These are phyloP conservation scores for Tieghemiomyces parasiticus DNA, from an alignment of 192 early-diverging fungal species.

Conservation along the genomic window DNA sequence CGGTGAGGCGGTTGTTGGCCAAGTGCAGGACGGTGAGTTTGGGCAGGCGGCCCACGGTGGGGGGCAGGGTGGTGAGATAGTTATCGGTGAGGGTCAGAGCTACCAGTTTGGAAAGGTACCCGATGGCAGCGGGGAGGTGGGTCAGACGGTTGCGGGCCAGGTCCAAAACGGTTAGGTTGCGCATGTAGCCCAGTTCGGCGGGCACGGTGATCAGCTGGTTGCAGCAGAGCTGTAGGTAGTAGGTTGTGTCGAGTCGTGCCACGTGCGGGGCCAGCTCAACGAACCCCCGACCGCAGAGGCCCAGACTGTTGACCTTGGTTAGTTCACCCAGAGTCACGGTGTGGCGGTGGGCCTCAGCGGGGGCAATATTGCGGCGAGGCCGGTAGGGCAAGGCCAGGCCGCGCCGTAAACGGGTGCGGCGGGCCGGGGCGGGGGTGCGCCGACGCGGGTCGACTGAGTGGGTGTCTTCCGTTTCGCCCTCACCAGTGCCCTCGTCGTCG, in stretches of 20 bases:
- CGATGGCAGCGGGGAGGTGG: slow-evolving; percentile 50
- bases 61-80: slow-evolving; percentile 41
- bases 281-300: slow-evolving; percentile 41
- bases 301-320: slow-evolving; percentile 22
- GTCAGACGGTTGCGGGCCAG: slow-evolving; percentile 48
- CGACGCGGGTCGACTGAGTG: background rate
- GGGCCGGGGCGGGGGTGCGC: slow-evolving; percentile 13
- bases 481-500: too few relatives aligned
- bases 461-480: background rate
- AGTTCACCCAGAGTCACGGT: slow-evolving; percentile 5
- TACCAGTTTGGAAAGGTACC: slow-evolving; percentile 41
- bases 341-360: slow-evolving; percentile 7
- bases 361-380: slow-evolving; percentile 12
- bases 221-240: slow-evolving; percentile 60
- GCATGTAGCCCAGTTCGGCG: slow-evolving; percentile 54
- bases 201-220: slow-evolving; percentile 58
- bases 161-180: slow-evolving; percentile 44
- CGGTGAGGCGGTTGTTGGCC: slow-evolving; percentile 39
- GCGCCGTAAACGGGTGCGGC: slow-evolving; percentile 14
- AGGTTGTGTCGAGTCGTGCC: slow-evolving; percentile 40
- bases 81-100: slow-evolving; percentile 53
- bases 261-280: slow-evolving; percentile 52
- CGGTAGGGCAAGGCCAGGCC: slow-evolving; percentile 15
- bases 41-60: slow-evolving; percentile 39
- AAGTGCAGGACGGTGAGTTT: slow-evolving; percentile 47